Evolutionary conservation across 2,329 filamentous ascomycete genomes (phyloP), one percentile per base, ranked within the genome.

Genomic region (Neoarthrinium moseri): DNA sequence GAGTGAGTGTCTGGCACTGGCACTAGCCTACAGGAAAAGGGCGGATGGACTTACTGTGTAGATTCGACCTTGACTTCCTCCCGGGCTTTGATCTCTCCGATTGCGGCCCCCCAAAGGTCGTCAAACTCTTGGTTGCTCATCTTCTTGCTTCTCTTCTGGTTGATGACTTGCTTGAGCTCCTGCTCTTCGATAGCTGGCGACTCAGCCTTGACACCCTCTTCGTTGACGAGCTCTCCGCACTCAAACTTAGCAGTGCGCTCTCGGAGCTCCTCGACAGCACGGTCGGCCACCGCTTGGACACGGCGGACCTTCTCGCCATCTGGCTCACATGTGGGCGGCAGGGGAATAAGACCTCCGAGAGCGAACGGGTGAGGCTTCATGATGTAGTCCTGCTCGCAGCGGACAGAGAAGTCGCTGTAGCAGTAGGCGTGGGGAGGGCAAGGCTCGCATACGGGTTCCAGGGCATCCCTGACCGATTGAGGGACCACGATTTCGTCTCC

Each of bases 351-450:
- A 0, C 94, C 91, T 39, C 85, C 84, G 0, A 96, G 64, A 0
- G 91, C 86, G 18, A 97, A 74, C 1, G 92, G 91, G 63, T 97
- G 92, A 1, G 84, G 81, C 59, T 87, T 87, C 29, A 94, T 75
- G 37, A 99, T 79, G 60, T 95, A 99, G 61, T 92, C 94, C 43
- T 80, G 77, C 56, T 96, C 91, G 66, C 94, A 99, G 21, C 80
- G 78, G 7, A 88, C 87, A 26, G 84, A 77, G 52, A 94, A 84
- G 49, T 90, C 81, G 18, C 81, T 77, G 59, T 87, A 94, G 70
- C 94, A 99, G 60, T 88, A 89, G 1, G 94, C 94, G 66, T 99
- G 92, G 34, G 81, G 75, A 13, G 95, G 94, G 63, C 94, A 99
- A 24, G 84, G 84, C 63, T 97, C 92, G 64, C 94, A 99, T 55